phyloP scores from a whole-genome alignment of 1,284 basidiomycete genomes.

The Meira miltonrushii region DNA sequence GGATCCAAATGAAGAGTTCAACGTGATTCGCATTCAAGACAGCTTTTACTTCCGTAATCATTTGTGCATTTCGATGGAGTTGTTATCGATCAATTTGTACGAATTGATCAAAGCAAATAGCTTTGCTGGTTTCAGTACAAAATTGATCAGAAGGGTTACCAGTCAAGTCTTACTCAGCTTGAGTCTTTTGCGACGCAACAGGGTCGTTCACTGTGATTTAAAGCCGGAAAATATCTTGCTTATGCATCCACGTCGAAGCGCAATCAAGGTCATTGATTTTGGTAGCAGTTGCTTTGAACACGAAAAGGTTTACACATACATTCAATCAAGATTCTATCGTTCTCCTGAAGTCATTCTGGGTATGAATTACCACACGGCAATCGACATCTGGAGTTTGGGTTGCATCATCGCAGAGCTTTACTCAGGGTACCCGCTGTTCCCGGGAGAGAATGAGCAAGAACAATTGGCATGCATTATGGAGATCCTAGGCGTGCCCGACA shows the following conservation, averaged over 20 bases:
- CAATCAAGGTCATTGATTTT: conserved; percentile 98
- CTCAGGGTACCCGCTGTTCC: conserved; percentile 98
- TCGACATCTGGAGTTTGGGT: conserved; percentile 96
- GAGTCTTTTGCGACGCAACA: conserved; percentile 86
- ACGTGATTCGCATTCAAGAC: conserved; percentile 97
- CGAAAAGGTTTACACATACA: conserved; percentile 98
- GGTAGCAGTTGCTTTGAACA: conserved; percentile 97
- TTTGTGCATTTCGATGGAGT: conserved; percentile 95
- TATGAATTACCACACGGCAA: conserved; percentile 58
- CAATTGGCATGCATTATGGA: conserved; percentile 99
- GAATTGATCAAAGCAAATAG: conserved; percentile 99
- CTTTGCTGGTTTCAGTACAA: conserved; percentile 92
- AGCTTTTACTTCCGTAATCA: conserved; percentile 98
- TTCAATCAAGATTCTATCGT: conserved; percentile 92
- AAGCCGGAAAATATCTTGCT: conserved; percentile 99
- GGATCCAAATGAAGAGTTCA: conserved; percentile 93
- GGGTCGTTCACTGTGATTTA: conserved; percentile 98
- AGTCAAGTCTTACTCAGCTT: conserved; percentile 89
- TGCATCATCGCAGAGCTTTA: conserved; percentile 96
- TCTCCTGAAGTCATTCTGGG: conserved; percentile 66
- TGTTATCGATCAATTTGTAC: conserved; percentile 96
- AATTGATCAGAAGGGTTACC: conserved; percentile 90
- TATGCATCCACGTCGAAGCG: conserved; percentile 89
- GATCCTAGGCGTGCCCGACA: conserved; percentile 89
- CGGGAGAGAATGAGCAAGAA: conserved; percentile 93